phyloP scores from a whole-genome alignment of 768 basidiomycete species.

The Paxillus rubicundulus region DNA sequence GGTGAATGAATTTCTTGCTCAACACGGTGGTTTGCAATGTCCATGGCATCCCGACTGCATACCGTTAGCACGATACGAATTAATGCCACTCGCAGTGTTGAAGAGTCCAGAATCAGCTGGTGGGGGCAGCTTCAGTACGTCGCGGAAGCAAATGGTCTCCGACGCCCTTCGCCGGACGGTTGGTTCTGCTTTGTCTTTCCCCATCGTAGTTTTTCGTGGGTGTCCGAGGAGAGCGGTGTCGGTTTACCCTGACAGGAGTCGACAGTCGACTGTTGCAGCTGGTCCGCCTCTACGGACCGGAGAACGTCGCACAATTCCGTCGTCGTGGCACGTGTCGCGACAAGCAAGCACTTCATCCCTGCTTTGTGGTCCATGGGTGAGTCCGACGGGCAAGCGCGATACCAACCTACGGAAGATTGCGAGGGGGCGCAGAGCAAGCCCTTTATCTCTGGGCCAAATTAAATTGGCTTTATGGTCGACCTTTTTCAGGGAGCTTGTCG shows the following conservation, averaged over 20 bases:
- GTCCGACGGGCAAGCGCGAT: neutral
- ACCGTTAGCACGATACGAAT: neutral
- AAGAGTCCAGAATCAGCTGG: neutral
- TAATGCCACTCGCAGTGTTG: neutral
- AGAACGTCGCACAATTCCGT: neutral
- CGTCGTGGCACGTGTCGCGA: conserved; percentile 7
- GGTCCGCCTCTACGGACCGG: neutral
- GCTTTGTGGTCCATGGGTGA: conserved; percentile 1
- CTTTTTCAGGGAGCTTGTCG: neutral
- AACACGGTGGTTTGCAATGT: neutral
- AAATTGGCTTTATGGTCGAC: neutral
- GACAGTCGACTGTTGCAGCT: neutral
- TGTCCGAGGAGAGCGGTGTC: neutral
- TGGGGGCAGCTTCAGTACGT: neutral
- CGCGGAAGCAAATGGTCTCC: neutral
- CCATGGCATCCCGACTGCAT: neutral
- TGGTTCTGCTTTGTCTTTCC: conserved; percentile 16
- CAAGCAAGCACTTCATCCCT: conserved; percentile 5
- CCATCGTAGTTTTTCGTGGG: conserved; percentile 9
- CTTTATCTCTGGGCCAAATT: conserved; percentile 4
- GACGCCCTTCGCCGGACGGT: neutral
- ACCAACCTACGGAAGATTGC: conserved; percentile 11
- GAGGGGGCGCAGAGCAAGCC: neutral
- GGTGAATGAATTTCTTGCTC: neutral
- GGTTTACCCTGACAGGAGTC: neutral